These are phyloP conservation scores for Elongisporangium undulatum DNA, from an alignment of 352 stramenopile genomes.

Conservation along the genomic window DNA sequence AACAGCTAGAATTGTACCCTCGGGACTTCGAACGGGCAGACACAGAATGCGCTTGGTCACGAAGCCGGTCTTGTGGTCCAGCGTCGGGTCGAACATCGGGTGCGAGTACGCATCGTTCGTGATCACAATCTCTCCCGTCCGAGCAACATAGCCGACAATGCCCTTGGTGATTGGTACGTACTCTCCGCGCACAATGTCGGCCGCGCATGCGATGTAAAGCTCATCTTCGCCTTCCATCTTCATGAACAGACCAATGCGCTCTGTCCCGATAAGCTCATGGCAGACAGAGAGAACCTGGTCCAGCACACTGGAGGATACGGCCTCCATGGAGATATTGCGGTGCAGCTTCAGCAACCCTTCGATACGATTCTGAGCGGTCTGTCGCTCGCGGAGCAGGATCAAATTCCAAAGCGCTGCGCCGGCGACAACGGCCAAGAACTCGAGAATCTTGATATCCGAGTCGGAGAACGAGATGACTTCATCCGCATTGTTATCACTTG, in stretches of 20 bases:
- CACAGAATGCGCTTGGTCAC: constrained; percentile 60
- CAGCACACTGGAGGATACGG: constrained; percentile 43
- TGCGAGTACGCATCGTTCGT: constrained; percentile 68
- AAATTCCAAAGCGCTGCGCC: constrained; percentile 69
- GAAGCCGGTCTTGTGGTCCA: constrained; percentile 65
- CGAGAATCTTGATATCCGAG: constrained; percentile 37
- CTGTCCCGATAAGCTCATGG: constrained; percentile 59
- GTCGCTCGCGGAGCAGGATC: constrained; percentile 50
- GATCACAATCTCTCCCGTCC: constrained; percentile 59
- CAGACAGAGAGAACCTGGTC: constrained; percentile 69
- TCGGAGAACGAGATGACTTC: constrained; percentile 24
- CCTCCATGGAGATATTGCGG: constrained; percentile 71
- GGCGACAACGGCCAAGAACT: constrained; percentile 52
- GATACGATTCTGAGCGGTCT: constrained; percentile 64
- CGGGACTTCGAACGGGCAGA: constrained; percentile 50
- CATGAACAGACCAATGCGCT: constrained; percentile 66
- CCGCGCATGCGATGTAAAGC: constrained; percentile 55
- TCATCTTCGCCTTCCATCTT: constrained; percentile 67
- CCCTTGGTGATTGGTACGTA: constrained; percentile 71
- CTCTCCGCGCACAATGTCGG: constrained; percentile 55
- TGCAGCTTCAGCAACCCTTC: constrained; percentile 65
- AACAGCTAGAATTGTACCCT: constrained; percentile 54
- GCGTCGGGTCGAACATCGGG: constrained; percentile 54
- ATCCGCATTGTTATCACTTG: neutral
- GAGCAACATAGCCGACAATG: constrained; percentile 59